Conservation (phyloP, 2,329 filamentous ascomycete species). For the Arthrobotrys conoides region DNA sequence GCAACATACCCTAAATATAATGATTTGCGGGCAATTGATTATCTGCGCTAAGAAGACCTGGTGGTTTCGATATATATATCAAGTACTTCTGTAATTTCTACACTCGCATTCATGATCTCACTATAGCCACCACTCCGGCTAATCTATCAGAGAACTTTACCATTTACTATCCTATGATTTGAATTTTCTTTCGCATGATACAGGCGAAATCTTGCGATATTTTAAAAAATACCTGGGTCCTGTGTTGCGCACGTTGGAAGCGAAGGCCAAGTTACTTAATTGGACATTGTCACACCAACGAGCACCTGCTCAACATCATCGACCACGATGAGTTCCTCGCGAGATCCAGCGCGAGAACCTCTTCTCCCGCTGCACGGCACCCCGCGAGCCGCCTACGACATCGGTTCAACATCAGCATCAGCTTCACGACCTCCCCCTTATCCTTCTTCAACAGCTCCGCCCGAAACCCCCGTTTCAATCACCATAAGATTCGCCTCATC, state of each 20-base stretch:
- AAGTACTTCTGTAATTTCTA: too few species aligned
- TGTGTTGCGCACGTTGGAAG: not conserved
- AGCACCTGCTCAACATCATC: not conserved
- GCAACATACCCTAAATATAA: too few species aligned
- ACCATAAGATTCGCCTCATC: slow-evolving; percentile 88
- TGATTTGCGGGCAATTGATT: too few species aligned
- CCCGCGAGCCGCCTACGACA: slow-evolving; percentile 5
- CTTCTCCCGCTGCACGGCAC: slow-evolving; percentile 48
- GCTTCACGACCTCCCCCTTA: not conserved
- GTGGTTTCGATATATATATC: too few species aligned
- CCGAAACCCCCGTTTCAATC: slow-evolving; percentile 74
- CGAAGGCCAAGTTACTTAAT: not conserved
- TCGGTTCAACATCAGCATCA: slow-evolving; percentile 39
- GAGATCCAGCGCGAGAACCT: slow-evolving; percentile 54
- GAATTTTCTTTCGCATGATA: too few species aligned
- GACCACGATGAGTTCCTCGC: slow-evolving; percentile 53
- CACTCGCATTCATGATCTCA: too few species aligned
- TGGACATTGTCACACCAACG: not conserved
- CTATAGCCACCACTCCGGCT: too few species aligned
- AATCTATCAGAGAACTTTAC: too few species aligned
- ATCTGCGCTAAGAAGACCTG: too few species aligned
- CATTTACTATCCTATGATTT: too few species aligned
- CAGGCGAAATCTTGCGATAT: too few species aligned
- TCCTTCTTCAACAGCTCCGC: slow-evolving; percentile 1
- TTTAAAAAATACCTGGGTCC: too few species aligned